These are phyloP conservation scores for Malassezia japonica DNA, from an alignment of 1,284 basidiomycete species.

Conservation along the genomic window DNA sequence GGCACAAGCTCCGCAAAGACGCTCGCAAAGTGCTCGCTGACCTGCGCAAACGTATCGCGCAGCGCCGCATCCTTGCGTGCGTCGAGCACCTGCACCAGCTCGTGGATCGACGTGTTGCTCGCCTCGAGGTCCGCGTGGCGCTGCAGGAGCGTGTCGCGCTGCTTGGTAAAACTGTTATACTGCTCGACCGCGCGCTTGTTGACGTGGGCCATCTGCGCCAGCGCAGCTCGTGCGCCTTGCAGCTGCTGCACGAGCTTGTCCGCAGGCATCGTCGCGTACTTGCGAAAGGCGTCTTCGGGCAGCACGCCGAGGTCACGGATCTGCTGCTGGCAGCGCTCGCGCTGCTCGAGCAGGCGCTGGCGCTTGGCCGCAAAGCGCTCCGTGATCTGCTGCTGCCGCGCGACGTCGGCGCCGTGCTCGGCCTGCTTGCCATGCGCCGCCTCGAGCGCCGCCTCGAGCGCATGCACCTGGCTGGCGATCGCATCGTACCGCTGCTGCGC, in stretches of 20 bases:
- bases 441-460: constrained; percentile 56
- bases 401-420: constrained; percentile 74
- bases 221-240: constrained; percentile 75
- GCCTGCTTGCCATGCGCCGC: constrained; percentile 67
- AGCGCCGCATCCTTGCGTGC: constrained; percentile 97
- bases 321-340: constrained; percentile 84
- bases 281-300: constrained; percentile 93
- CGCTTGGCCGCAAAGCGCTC: constrained; percentile 87
- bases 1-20: constrained; percentile 97
- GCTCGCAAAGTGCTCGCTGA: constrained; percentile 89
- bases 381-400: constrained; percentile 82
- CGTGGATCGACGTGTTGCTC: constrained; percentile 77
- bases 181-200: constrained; percentile 99
- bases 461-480: not conserved
- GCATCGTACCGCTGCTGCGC: constrained; percentile 6
- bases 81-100: constrained; percentile 89
- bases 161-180: constrained; percentile 93
- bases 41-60: constrained; percentile 94
- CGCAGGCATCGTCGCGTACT: constrained; percentile 69
- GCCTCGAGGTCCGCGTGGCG: constrained; percentile 82
- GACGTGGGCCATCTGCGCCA: constrained; percentile 94
- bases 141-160: constrained; percentile 77
- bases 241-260: constrained; percentile 84
- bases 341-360: constrained; percentile 69
- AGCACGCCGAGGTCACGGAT: constrained; percentile 92